These are phyloP conservation scores for Didymella segeticola DNA, from an alignment of 2,329 filamentous ascomycete species.

Conservation along the genomic window DNA sequence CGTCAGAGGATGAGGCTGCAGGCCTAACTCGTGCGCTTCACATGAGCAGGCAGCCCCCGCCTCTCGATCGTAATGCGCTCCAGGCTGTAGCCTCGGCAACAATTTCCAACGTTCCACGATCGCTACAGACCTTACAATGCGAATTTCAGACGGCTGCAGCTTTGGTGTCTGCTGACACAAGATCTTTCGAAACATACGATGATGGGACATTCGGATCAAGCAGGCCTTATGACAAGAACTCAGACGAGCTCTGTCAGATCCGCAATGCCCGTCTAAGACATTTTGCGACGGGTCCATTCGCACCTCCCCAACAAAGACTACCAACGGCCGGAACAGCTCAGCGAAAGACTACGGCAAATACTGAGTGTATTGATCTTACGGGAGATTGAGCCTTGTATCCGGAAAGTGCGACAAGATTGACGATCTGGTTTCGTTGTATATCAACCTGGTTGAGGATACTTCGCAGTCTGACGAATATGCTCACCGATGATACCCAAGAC, in stretches of 20 bases:
- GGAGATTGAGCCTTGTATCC: not conserved
- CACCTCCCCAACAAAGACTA: not conserved
- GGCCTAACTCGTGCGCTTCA: not conserved
- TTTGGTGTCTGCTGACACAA: not conserved
- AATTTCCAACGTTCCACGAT: not conserved
- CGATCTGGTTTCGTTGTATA: not conserved
- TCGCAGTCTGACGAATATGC: too few species aligned
- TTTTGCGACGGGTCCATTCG: not conserved
- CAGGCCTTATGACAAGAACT: not conserved
- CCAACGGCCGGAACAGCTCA: too few species aligned
- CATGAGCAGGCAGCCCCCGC: not conserved
- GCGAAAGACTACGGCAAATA: not conserved
- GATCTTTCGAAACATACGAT: not conserved
- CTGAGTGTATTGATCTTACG: constrained; percentile 10
- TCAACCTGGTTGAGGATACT: not conserved
- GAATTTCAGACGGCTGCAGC: not conserved
- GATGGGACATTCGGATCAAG: too few species aligned
- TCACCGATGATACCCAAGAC: too few species aligned
- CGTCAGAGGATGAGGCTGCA: not conserved
- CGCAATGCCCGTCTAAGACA: constrained; percentile 10
- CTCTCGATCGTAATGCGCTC: too few species aligned
- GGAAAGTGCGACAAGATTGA: not conserved
- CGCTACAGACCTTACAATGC: too few species aligned
- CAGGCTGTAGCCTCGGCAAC: not conserved
- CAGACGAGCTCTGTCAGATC: not conserved